phyloP scores from a whole-genome alignment of 2,329 filamentous ascomycete genomes.

The Simplicillium aogashimaense region DNA sequence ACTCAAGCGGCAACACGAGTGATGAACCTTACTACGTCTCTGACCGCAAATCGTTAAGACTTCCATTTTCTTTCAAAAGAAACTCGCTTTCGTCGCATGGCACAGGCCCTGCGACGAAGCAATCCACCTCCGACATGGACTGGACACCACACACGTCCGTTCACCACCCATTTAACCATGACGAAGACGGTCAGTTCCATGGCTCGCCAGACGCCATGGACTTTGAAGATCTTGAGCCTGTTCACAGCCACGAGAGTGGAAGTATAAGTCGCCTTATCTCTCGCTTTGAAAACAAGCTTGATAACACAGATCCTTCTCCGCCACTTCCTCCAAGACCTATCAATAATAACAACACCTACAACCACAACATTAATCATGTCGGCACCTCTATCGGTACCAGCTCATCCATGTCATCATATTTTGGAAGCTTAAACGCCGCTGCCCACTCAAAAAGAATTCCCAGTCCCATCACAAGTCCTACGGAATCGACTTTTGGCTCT shows the following conservation, averaged over 20 bases:
- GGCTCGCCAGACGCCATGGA: conserved; percentile 7
- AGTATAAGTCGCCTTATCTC: conserved; percentile 28
- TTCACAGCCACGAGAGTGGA: conserved; percentile 9
- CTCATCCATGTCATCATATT: conserved; percentile 19
- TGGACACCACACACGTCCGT: conserved; percentile 20
- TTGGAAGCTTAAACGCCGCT: conserved; percentile 16
- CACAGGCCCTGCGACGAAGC: too few species aligned
- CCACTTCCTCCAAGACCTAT: conserved; percentile 24
- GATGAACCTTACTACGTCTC: too few species aligned
- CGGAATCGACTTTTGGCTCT: conserved; percentile 21
- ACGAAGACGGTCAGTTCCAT: too few species aligned
- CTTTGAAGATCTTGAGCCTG: conserved; percentile 7
- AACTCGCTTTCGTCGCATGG: too few species aligned
- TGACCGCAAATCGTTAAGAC: too few species aligned
- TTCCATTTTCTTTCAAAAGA: too few species aligned
- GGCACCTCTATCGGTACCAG: conserved; percentile 15
- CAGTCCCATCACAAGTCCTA: conserved; percentile 20
- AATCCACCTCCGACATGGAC: conserved; percentile 20
- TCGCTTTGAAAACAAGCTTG: conserved; percentile 27
- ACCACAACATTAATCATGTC: conserved; percentile 4
- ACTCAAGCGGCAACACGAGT: too few species aligned
- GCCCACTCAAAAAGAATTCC: conserved; percentile 16
- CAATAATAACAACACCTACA: conserved; percentile 8
- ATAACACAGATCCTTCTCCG: conserved; percentile 20
- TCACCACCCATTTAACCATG: too few species aligned